These are phyloP conservation scores for Cladosporium sp. DNA, from an alignment of 2,329 filamentous ascomycete species.

Conservation along the genomic window DNA sequence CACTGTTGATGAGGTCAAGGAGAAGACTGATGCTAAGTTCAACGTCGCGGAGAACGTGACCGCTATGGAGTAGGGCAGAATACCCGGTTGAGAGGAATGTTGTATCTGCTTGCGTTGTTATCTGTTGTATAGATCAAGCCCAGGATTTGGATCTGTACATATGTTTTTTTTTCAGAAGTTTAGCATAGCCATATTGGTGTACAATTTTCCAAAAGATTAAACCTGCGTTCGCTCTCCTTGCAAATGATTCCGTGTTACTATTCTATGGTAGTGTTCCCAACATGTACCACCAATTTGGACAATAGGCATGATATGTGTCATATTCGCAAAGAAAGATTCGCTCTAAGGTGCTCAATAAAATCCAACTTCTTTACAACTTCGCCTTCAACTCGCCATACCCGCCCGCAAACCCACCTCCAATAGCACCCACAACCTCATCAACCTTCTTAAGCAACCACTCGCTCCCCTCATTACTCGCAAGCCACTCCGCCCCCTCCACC, in stretches of 20 bases:
- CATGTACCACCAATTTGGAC: not conserved
- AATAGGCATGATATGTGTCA: not conserved
- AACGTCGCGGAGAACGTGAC: constrained; percentile 51
- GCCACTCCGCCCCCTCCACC: constrained; percentile 60
- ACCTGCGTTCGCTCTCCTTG: not conserved
- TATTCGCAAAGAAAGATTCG: not conserved
- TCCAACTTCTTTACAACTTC: constrained; percentile 36
- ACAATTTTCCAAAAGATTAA: constrained; percentile 4
- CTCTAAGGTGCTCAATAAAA: not conserved
- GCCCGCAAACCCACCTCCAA: constrained; percentile 57
- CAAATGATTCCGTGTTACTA: not conserved
- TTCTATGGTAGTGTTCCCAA: not conserved
- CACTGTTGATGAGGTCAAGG: constrained; percentile 65
- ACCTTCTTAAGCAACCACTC: constrained; percentile 63
- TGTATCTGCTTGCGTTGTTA: not conserved
- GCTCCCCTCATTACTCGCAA: constrained; percentile 65
- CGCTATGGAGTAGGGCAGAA: constrained; percentile 24
- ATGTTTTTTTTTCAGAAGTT: not conserved
- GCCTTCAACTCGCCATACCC: constrained; percentile 46
- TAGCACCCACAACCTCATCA: constrained; percentile 58
- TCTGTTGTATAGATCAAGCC: not conserved
- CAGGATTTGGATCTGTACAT: constrained; percentile 1
- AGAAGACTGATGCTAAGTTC: constrained; percentile 71
- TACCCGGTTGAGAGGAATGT: not conserved
- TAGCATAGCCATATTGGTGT: constrained; percentile 11